Evolutionary conservation across 345 rosid genomes (phyloP).

Genomic region (Moringa oleifera): DNA sequence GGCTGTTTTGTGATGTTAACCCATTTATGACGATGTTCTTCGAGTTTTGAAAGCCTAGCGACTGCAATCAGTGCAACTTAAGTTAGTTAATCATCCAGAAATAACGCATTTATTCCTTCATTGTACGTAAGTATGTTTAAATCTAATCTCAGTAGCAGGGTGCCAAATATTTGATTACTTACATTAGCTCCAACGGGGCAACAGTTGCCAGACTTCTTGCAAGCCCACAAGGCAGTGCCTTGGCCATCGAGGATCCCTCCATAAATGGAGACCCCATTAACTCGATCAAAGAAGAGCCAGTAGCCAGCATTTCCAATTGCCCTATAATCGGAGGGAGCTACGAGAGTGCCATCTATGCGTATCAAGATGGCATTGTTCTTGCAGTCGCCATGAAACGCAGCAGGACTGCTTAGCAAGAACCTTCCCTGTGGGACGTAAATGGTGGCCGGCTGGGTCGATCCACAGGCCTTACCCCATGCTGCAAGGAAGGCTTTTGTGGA

Average conservation of each 20-base stretch:
- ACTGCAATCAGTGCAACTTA: too few relatives aligned
- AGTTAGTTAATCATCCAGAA: too few relatives aligned
- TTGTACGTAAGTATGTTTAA: too few relatives aligned
- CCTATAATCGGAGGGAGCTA: constrained; percentile 50
- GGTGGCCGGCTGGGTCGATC: constrained; percentile 33
- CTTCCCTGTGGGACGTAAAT: constrained; percentile 54
- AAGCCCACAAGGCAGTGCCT: constrained; percentile 62
- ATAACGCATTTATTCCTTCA: too few relatives aligned
- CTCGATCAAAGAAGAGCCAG: constrained; percentile 51
- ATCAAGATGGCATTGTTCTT: constrained; percentile 32
- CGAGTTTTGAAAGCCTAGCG: constrained; percentile 45
- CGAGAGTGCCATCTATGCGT: constrained; percentile 53
- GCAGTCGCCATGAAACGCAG: constrained; percentile 52
- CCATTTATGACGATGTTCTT: constrained; percentile 45
- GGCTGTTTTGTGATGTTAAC: constrained; percentile 48
- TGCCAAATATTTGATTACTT: background rate
- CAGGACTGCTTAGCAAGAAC: constrained; percentile 33
- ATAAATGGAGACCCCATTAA: constrained; percentile 41
- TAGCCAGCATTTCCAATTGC: constrained; percentile 23
- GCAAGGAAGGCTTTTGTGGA: constrained; percentile 64
- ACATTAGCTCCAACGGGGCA: constrained; percentile 73
- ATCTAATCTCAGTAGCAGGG: too few relatives aligned
- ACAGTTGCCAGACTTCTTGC: constrained; percentile 39
- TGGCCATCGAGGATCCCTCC: constrained; percentile 64
- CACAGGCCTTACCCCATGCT: constrained; percentile 60